A percentile compares a stretch with the other conserved stretches of the same genome.
phyloP scores from a whole-genome alignment of 2,329 filamentous ascomycete genomes.

The Aspergillus fructus region DNA sequence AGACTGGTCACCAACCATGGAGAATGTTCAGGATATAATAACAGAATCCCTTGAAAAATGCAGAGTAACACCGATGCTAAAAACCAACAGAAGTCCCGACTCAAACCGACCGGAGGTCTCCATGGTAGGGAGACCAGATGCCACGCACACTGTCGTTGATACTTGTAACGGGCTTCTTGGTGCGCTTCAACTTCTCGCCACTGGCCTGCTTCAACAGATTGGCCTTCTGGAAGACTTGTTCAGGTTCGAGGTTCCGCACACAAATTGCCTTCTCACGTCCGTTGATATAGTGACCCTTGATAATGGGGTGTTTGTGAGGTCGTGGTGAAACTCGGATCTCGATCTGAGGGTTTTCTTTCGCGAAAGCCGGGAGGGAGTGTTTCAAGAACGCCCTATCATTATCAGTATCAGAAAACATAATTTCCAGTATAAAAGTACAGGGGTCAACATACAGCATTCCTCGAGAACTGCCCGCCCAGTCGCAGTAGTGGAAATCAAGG shows the following conservation, averaged over 20 bases:
- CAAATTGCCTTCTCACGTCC: constrained; percentile 82
- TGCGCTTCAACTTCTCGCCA: constrained; percentile 51
- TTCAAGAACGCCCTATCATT: constrained; percentile 72
- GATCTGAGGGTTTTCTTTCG: constrained; percentile 77
- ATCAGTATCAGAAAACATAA: neutral
- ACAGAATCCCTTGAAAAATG: constrained; percentile 17
- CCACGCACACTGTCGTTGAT: constrained; percentile 64
- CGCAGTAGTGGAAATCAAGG: constrained; percentile 95
- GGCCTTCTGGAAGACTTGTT: constrained; percentile 79
- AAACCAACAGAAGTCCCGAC: constrained; percentile 10
- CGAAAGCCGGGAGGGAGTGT: constrained; percentile 73
- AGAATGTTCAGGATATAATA: constrained; percentile 31
- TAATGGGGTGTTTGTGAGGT: constrained; percentile 83
- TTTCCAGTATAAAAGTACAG: neutral
- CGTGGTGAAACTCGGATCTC: constrained; percentile 90
- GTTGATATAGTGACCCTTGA: constrained; percentile 91
- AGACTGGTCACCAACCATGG: constrained; percentile 21
- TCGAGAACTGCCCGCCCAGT: constrained; percentile 87
- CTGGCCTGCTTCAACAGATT: constrained; percentile 48
- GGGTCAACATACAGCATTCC: constrained; percentile 78
- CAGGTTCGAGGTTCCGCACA: constrained; percentile 78
- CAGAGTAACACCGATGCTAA: constrained; percentile 20
- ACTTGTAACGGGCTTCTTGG: constrained; percentile 60
- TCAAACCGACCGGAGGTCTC: constrained; percentile 53
- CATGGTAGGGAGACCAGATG: constrained; percentile 65